Evolutionary conservation across 306 rosid species (phyloP).

Genomic region (Clitoria ternatea): DNA sequence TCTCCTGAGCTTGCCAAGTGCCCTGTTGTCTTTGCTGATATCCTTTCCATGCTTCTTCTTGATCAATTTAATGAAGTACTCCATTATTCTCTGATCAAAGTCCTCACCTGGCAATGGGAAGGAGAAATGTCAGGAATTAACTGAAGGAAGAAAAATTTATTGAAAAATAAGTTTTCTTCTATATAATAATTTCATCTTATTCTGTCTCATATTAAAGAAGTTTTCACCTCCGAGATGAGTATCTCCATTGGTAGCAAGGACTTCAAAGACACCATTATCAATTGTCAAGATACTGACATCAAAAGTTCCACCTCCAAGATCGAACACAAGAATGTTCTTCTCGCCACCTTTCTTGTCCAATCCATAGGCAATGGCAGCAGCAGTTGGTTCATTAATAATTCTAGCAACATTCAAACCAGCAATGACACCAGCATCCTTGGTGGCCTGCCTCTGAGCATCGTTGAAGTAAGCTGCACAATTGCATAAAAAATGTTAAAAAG

Average conservation of each 20-base stretch:
- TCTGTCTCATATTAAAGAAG: background rate
- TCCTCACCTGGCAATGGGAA: conserved; percentile 68
- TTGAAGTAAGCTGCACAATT: conserved; percentile 80
- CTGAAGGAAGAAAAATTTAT: background rate
- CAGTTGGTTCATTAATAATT: conserved; percentile 96
- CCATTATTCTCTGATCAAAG: conserved; percentile 90
- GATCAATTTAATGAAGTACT: conserved; percentile 94
- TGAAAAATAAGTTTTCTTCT: background rate
- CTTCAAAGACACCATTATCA: conserved; percentile 96
- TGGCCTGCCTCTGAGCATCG: conserved; percentile 99
- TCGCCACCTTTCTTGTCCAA: conserved; percentile 98
- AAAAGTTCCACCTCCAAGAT: conserved; percentile 98
- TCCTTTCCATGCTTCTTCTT: conserved; percentile 96
- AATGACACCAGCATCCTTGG: conserved; percentile 97
- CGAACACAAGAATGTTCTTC: conserved; percentile 97
- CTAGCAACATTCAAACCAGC: conserved; percentile 97
- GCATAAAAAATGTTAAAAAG: background rate
- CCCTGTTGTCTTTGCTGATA: conserved; percentile 97
- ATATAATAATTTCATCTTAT: background rate
- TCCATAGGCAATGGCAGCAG: conserved; percentile 97
- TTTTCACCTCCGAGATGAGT: conserved; percentile 96
- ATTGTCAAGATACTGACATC: conserved; percentile 99
- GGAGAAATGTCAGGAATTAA: background rate
- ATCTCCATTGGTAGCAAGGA: conserved; percentile 93
- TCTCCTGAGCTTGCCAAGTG: conserved; percentile 93